Evolutionary conservation across 1,284 basidiomycete genomes (phyloP).

Genomic region (Ceratobasidium sp.): DNA sequence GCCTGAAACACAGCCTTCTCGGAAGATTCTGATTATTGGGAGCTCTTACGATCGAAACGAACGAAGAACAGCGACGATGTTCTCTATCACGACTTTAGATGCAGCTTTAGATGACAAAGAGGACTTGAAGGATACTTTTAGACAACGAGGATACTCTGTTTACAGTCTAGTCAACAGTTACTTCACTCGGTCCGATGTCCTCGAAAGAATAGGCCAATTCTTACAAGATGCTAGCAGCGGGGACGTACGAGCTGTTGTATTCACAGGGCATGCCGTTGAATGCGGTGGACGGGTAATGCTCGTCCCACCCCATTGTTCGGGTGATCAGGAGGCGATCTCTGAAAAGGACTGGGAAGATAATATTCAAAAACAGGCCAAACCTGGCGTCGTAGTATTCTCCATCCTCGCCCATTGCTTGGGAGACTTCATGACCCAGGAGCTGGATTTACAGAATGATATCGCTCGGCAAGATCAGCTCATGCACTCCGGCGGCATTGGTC

Average conservation of each 20-base stretch:
- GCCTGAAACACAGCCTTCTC: neutral
- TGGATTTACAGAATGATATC: neutral
- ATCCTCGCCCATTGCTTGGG: conserved; percentile 30
- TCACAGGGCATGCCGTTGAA: conserved; percentile 15
- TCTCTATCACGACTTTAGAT: conserved; percentile 2
- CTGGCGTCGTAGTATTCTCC: conserved; percentile 19
- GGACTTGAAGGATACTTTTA: neutral
- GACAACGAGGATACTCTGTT: conserved; percentile 5
- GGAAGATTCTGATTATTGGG: conserved; percentile 21
- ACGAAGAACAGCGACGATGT: conserved; percentile 28
- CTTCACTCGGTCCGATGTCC: conserved; percentile 6
- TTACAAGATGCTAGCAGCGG: conserved; percentile 3
- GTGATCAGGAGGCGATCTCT: neutral
- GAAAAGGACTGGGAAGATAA: conserved; percentile 19
- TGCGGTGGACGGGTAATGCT: conserved; percentile 7
- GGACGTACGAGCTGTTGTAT: conserved; percentile 30
- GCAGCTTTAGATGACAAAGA: neutral
- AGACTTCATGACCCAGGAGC: conserved; percentile 23
- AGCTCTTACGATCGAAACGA: neutral
- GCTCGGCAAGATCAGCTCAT: neutral
- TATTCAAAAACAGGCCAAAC: neutral
- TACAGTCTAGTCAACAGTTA: conserved; percentile 8
- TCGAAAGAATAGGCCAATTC: neutral
- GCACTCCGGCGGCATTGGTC: neutral
- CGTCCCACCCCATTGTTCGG: conserved; percentile 19